phyloP scores from a whole-genome alignment of 169 alveolate species.

The Toxoplasma gondii region DNA sequence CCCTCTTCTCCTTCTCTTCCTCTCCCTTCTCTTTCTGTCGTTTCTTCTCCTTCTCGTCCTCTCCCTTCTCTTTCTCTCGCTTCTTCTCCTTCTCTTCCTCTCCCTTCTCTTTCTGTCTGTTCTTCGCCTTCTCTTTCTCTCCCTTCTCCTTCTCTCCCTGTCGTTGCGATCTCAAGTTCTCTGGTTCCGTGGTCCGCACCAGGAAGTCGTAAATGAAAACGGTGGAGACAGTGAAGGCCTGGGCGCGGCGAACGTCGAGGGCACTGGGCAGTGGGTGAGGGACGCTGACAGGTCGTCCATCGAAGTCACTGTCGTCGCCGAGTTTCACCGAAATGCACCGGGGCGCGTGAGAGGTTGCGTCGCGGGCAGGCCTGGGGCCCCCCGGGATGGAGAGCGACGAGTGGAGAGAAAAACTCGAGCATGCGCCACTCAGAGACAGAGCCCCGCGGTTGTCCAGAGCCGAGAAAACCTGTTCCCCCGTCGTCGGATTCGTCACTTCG shows the following conservation, averaged over 20 bases:
- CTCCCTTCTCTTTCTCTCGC: slow-evolving; percentile 45
- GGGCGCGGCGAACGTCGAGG: slow-evolving; percentile 66
- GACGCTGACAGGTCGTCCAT: slow-evolving; percentile 69
- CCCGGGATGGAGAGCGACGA: not conserved
- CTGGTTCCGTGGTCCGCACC: slow-evolving; percentile 12
- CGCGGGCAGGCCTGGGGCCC: not conserved
- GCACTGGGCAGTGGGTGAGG: slow-evolving; percentile 75
- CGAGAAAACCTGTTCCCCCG: slow-evolving; percentile 72
- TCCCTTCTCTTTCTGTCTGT: slow-evolving; percentile 57
- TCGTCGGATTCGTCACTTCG: slow-evolving; percentile 72
- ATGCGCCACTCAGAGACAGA: not conserved
- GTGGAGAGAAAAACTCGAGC: not conserved
- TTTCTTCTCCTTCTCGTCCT: slow-evolving; percentile 43
- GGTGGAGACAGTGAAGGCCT: slow-evolving; percentile 69
- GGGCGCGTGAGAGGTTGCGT: not conserved
- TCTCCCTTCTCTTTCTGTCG: slow-evolving; percentile 67
- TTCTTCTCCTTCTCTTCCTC: slow-evolving; percentile 13
- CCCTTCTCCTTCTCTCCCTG: too few species aligned
- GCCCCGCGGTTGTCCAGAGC: slow-evolving; percentile 66
- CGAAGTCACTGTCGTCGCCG: slow-evolving; percentile 67
- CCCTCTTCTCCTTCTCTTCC: slow-evolving; percentile 14
- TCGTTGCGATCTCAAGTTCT: too few species aligned
- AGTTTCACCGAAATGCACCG: slow-evolving; percentile 34
- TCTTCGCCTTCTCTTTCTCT: not conserved
- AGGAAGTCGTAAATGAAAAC: slow-evolving; percentile 72